Conservation (phyloP, 2,329 filamentous ascomycete species). For the Cladophialophora yegresii region DNA sequence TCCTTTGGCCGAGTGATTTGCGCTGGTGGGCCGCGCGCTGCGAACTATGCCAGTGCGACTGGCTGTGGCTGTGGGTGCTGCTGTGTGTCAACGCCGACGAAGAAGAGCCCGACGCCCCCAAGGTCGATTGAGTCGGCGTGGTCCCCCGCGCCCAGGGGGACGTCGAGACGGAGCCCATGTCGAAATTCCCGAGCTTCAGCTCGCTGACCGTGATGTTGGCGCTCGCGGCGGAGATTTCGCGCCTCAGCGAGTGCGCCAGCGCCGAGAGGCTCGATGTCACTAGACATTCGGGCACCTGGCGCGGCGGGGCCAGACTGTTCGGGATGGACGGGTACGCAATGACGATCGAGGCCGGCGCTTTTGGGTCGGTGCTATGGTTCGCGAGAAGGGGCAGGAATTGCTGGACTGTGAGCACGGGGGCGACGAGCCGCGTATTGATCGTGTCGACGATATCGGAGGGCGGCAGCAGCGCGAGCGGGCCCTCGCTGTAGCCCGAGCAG, state of each 20-base stretch:
- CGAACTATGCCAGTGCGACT: slow-evolving; percentile 35
- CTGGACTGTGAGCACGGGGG: slow-evolving; percentile 85
- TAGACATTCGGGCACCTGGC: slow-evolving; percentile 74
- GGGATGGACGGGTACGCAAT: slow-evolving; percentile 51
- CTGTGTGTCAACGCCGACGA: slow-evolving; percentile 29
- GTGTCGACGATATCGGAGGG: slow-evolving; percentile 84
- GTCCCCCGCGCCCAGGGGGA: slow-evolving; percentile 40
- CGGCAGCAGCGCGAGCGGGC: slow-evolving; percentile 80
- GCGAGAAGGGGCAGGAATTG: slow-evolving; percentile 79
- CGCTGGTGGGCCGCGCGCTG: slow-evolving; percentile 40
- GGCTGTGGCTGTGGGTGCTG: not conserved
- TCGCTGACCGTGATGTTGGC: slow-evolving; percentile 74
- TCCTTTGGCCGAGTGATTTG: slow-evolving; percentile 40
- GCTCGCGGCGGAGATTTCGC: slow-evolving; percentile 72
- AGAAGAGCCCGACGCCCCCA: slow-evolving; percentile 12
- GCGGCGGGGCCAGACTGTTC: slow-evolving; percentile 48
- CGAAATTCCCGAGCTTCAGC: slow-evolving; percentile 87
- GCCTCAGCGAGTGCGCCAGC: slow-evolving; percentile 76
- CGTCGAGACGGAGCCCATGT: slow-evolving; percentile 67
- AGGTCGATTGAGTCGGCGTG: slow-evolving; percentile 9
- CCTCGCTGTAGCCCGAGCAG: slow-evolving; percentile 73
- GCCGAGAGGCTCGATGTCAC: slow-evolving; percentile 84
- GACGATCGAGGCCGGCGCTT: slow-evolving; percentile 43
- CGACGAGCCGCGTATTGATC: slow-evolving; percentile 87
- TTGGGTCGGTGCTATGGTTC: slow-evolving; percentile 57